Conservation (phyloP, 192 early-diverging fungal genomes). For the Umbelopsis sp. region DNA sequence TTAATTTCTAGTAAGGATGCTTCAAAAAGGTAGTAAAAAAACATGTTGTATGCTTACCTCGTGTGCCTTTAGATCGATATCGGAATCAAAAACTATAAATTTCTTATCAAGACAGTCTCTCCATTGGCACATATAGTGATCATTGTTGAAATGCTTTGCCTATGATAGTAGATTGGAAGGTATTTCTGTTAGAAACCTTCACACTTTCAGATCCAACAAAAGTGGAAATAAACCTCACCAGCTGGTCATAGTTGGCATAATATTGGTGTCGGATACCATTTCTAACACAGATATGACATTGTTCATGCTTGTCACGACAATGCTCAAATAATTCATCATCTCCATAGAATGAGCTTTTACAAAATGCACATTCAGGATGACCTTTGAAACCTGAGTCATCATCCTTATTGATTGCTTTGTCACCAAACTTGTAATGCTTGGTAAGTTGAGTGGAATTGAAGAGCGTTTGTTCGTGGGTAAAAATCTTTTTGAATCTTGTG, state of each 20-base stretch:
- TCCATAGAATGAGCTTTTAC: conserved; percentile 79
- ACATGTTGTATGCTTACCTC: conserved; percentile 57
- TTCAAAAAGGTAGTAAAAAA: not conserved
- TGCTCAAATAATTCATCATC: conserved; percentile 95
- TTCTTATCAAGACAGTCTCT: conserved; percentile 87
- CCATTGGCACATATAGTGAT: conserved; percentile 83
- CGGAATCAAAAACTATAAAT: conserved; percentile 93
- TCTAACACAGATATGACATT: conserved; percentile 87
- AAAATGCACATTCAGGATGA: conserved; percentile 93
- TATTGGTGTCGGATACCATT: conserved; percentile 82
- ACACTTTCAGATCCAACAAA: not conserved
- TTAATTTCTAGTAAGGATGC: not conserved
- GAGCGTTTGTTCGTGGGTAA: conserved; percentile 89
- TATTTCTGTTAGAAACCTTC: no score
- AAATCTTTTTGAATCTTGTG: conserved; percentile 86
- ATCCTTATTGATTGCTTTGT: conserved; percentile 46
- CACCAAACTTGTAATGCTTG: conserved; percentile 77
- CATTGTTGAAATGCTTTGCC: conserved; percentile 76
- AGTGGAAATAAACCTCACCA: conserved; percentile 55
- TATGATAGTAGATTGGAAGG: conserved; percentile 13
- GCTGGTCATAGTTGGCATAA: conserved; percentile 75
- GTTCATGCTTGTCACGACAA: conserved; percentile 90
- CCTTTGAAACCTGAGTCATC: conserved; percentile 71
- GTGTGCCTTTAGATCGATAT: conserved; percentile 91
- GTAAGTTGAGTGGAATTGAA: conserved; percentile 76